Evolutionary conservation across 371 early-diverging fungal genomes (phyloP), one percentile per base, ranked within the genome.

Genomic region (Lichtheimia ornata): DNA sequence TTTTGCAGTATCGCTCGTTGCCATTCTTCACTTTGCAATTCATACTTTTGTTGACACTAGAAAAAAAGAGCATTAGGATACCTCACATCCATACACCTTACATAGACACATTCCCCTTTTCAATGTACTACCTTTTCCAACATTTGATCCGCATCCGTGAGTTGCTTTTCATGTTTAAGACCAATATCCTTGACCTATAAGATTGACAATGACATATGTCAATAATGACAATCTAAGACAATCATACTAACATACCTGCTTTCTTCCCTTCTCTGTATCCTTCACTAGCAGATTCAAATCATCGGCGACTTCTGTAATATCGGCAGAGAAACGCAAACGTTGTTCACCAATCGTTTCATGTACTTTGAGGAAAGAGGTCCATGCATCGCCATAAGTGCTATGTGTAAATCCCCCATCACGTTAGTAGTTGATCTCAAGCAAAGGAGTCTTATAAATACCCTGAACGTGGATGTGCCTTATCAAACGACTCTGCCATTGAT

Each of bases 341-440:
- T 87, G 85, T 61, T 89, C 85, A 5, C 89, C 95, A 55, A 93
- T 79, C 1, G 81, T 79, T 64, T 91, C 92, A 71, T 94, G 94
- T 17, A 91, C 79, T 56, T 84, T 82, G 44, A 87, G 63, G 35
- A 87, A 80, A n/a, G 77, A 74, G n/a, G 67, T 66, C 86, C 86
- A 87, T 51, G 79, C 73, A 61, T 84, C 84, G 6, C 85, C 84
- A 66, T 79, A 88, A 12, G 88, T 74, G 6, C 89, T 78, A 54
- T 52, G 25, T 4, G 27, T 30, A 4, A 56, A n/a, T n/a, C n/a
- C n/a, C 3, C 11, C 35, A 20, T 27, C 20, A 14, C 14, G n/a
- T 18, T 52, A 17, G 9, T 27, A 18, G 11, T 7, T 28, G 28
- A 28, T 28, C 1, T 18, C 24, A 17, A 27, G 22, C 28, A 25